Conservation (phyloP, 345 rosid genomes). For the Gossypium bickii region DNA sequence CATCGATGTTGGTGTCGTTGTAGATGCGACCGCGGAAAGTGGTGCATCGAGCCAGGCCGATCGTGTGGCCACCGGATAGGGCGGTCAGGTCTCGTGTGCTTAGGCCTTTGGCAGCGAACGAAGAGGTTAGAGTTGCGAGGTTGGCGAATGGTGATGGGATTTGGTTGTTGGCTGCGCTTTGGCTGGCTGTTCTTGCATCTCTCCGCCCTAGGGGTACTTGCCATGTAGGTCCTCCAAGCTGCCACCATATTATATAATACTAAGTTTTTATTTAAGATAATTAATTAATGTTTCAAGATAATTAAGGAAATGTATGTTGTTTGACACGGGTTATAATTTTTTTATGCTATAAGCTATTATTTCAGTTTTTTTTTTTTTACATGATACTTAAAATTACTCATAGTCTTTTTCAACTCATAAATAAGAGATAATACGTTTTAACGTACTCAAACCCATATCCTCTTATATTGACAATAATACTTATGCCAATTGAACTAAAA, state of each 20-base stretch:
- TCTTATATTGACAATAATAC: fast-evolving
- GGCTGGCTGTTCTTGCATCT: conserved; percentile 49
- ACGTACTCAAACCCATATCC: fast-evolving
- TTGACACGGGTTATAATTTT: no score
- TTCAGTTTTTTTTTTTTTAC: no score
- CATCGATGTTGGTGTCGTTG: conserved; percentile 38
- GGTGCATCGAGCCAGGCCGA: conserved; percentile 30
- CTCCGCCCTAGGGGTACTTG: conserved; percentile 41
- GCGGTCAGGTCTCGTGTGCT: conserved; percentile 33
- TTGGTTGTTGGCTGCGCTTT: conserved; percentile 39
- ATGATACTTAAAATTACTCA: fast-evolving
- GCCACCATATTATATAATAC: neutral
- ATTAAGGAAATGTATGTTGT: neutral
- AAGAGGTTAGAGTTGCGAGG: conserved; percentile 34
- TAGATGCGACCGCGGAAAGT: conserved; percentile 37
- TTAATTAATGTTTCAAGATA: neutral
- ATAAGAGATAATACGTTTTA: fast-evolving
- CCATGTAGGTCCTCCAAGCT: conserved; percentile 37
- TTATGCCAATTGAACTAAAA: no score
- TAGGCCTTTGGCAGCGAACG: conserved; percentile 36
- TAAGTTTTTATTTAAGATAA: neutral
- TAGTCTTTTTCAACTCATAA: fast-evolving
- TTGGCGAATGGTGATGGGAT: conserved; percentile 34
- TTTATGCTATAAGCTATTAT: no score
- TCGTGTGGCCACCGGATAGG: conserved; percentile 34